phyloP scores from a whole-genome alignment of 805 yeast genomes.

The Cyberlindnera mississippiensis region DNA sequence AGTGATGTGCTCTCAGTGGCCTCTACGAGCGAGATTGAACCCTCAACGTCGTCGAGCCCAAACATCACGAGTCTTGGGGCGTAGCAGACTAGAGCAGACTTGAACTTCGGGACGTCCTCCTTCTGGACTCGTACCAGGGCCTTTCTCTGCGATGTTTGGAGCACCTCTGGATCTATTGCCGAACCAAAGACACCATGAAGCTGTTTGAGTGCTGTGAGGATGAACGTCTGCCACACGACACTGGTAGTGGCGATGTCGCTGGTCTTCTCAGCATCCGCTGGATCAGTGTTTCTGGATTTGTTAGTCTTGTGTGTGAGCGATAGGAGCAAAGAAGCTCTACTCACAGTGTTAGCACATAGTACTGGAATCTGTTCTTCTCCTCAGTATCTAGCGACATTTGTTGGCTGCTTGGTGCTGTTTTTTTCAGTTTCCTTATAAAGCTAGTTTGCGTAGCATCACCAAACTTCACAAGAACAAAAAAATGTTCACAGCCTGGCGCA shows the following conservation, averaged over 20 bases:
- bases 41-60: slow-evolving; percentile 27
- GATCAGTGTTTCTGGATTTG: slow-evolving; percentile 6
- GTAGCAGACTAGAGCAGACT: slow-evolving; percentile 31
- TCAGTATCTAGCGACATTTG: neutral
- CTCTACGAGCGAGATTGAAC: slow-evolving; percentile 9
- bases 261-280: slow-evolving; percentile 3
- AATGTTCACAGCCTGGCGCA: too few relatives aligned
- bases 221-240: slow-evolving; percentile 38
- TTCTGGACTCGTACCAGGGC: slow-evolving; percentile 28
- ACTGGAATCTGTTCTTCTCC: neutral
- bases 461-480: too few relatives aligned
- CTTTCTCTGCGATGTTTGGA: slow-evolving; percentile 23
- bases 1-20: neutral
- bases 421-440: too few relatives aligned
- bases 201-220: slow-evolving; percentile 31
- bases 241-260: slow-evolving; percentile 1
- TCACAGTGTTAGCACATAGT: slow-evolving; percentile 6
- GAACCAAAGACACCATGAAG: slow-evolving; percentile 41
- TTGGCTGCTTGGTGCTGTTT: too few relatives aligned
- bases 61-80: slow-evolving; percentile 27
- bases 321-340: neutral
- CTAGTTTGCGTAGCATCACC: too few relatives aligned
- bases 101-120: slow-evolving; percentile 28
- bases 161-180: slow-evolving; percentile 32
- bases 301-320: neutral